Evolutionary conservation across 2,329 filamentous ascomycete species (phyloP).

Genomic region (Phaeomoniella chlamydospora): DNA sequence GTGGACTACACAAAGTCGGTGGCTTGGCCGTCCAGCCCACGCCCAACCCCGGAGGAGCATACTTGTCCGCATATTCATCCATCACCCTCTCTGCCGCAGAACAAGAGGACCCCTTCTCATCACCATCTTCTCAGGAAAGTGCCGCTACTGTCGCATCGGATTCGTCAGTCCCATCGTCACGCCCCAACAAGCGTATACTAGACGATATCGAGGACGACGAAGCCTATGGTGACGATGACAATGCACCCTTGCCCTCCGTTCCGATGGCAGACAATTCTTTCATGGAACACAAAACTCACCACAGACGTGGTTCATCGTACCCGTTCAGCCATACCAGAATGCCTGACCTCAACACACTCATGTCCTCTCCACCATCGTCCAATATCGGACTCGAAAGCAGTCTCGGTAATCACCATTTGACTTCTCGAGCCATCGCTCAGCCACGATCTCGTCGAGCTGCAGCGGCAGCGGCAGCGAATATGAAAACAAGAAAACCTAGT

Average conservation of each 20-base stretch:
- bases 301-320: constrained; percentile 3
- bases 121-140: constrained; percentile 21
- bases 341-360: constrained; percentile 15
- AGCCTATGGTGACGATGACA: constrained; percentile 21
- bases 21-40: constrained; percentile 48
- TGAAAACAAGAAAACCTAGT: constrained; percentile 6
- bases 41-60: constrained; percentile 12
- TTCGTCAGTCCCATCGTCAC: constrained; percentile 11
- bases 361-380: constrained; percentile 4
- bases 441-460: constrained; percentile 1
- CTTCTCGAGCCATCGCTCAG: neutral
- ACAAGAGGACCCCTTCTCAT: constrained; percentile 20
- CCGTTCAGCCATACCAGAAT: constrained; percentile 16
- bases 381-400: constrained; percentile 4
- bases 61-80: constrained; percentile 12
- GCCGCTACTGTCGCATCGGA: constrained; percentile 19
- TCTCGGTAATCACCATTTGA: constrained; percentile 8
- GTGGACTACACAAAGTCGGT: constrained; percentile 63
- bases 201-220: constrained; percentile 18
- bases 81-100: constrained; percentile 12
- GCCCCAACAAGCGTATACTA: constrained; percentile 27
- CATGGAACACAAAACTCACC: neutral
- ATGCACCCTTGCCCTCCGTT: constrained; percentile 13
- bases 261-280: constrained; percentile 10
- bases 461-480: constrained; percentile 2